Conservation (phyloP, 495 filamentous ascomycete genomes). For the Pseudevernia furfuracea region DNA sequence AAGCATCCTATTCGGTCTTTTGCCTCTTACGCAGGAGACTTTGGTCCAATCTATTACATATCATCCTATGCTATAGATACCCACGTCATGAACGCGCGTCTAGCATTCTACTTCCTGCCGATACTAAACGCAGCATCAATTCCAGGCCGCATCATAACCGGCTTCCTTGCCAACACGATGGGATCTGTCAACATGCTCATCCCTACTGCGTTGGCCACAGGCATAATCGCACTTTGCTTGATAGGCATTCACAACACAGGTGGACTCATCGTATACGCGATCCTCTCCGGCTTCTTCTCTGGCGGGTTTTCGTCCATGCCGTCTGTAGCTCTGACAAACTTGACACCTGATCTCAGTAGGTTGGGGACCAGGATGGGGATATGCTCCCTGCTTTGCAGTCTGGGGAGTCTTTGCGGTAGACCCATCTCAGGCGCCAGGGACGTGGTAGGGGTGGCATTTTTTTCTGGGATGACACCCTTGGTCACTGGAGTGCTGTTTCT, state of each 20-base stretch:
- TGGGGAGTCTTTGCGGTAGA: neutral
- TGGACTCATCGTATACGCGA: neutral
- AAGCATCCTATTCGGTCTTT: constrained; percentile 36
- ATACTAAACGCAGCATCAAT: neutral
- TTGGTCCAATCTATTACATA: constrained; percentile 64
- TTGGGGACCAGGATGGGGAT: neutral
- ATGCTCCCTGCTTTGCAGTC: neutral
- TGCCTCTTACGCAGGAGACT: constrained; percentile 53
- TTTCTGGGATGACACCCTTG: neutral
- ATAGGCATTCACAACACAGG: neutral
- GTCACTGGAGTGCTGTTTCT: neutral
- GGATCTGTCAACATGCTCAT: neutral
- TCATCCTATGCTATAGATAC: constrained; percentile 51
- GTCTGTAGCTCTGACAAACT: neutral
- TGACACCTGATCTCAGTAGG: neutral
- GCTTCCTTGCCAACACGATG: neutral
- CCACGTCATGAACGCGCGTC: constrained; percentile 33
- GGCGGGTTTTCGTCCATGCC: neutral
- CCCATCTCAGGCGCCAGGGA: neutral
- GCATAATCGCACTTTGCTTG: neutral
- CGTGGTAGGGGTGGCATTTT: neutral
- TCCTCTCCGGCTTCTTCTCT: neutral
- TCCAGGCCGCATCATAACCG: neutral
- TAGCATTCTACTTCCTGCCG: neutral
- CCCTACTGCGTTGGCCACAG: neutral